phyloP scores from a whole-genome alignment of 1,284 basidiomycete genomes.

The Megacollybia platyphylla region DNA sequence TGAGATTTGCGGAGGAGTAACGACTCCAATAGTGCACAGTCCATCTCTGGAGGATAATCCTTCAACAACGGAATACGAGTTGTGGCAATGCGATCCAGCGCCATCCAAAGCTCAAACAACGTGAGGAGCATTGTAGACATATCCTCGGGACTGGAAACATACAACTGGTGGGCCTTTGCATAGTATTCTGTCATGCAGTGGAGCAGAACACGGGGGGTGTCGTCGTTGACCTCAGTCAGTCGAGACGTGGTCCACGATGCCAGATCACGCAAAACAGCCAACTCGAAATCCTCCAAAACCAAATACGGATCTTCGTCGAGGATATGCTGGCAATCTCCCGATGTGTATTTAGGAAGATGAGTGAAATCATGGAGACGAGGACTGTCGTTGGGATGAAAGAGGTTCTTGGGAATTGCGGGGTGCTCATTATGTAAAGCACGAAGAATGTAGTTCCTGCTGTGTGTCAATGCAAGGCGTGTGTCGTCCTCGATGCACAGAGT shows the following conservation, averaged over 20 bases:
- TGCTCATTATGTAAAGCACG: conserved; percentile 4
- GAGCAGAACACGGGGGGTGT: conserved; percentile 8
- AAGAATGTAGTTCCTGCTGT: conserved; percentile 14
- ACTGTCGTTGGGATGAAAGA: conserved; percentile 8
- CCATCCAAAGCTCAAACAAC: conserved; percentile 7
- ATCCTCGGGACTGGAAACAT: conserved; percentile 23
- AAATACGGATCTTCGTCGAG: conserved; percentile 6
- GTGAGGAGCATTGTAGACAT: conserved; percentile 23
- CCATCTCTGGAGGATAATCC: conserved; percentile 32
- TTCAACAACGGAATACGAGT: conserved; percentile 19
- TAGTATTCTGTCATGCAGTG: conserved; percentile 16
- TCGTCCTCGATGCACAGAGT: conserved; percentile 15
- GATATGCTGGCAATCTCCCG: too few relatives aligned
- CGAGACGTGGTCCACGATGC: conserved; percentile 16
- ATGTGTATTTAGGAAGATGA: conserved; percentile 2
- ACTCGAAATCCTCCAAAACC: conserved; percentile 22
- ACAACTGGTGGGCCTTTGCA: conserved; percentile 12
- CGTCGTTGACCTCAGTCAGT: neutral
- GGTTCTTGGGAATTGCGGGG: neutral
- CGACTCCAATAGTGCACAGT: conserved; percentile 18
- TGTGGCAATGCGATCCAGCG: conserved; percentile 23
- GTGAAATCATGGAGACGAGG: conserved; percentile 1
- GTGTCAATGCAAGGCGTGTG: conserved; percentile 15
- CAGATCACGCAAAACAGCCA: conserved; percentile 14
- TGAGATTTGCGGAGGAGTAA: conserved; percentile 22